These are phyloP conservation scores for Verticillium dahliae DNA, from an alignment of 2,329 filamentous ascomycete genomes.

Conservation along the genomic window DNA sequence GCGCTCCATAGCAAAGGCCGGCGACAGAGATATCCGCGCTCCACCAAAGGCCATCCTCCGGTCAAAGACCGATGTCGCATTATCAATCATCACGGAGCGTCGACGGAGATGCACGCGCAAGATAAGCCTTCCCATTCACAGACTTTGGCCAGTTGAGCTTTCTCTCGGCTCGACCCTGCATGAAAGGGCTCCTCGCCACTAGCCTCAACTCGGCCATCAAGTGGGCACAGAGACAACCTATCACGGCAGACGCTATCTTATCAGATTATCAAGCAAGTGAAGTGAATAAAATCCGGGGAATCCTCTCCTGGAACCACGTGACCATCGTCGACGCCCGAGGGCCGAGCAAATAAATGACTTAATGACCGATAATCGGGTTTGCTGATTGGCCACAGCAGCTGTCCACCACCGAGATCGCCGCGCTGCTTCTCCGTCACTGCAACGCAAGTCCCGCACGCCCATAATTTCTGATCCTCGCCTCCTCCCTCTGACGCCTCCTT, in stretches of 20 bases:
- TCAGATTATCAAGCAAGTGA: not conserved
- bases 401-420: slow-evolving; percentile 13
- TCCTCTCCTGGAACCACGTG: not conserved
- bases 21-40: too few species aligned
- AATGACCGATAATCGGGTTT: slow-evolving; percentile 5
- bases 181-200: not conserved
- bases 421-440: slow-evolving; percentile 9
- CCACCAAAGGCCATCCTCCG: not conserved
- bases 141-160: not conserved
- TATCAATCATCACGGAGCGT: not conserved
- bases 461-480: slow-evolving; percentile 1
- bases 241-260: not conserved
- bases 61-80: not conserved
- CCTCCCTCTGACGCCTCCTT: slow-evolving; percentile 1
- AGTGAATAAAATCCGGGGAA: not conserved
- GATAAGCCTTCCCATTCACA: not conserved
- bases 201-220: not conserved
- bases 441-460: slow-evolving; percentile 10
- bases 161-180: not conserved
- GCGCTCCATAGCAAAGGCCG: too few species aligned
- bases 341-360: slow-evolving; percentile 8
- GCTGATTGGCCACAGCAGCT: slow-evolving; percentile 6
- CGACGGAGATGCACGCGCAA: not conserved
- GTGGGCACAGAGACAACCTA: not conserved
- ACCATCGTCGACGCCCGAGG: slow-evolving; percentile 4